Conservation (phyloP, 768 basidiomycete genomes). For the Pleurotus ostreatus region DNA sequence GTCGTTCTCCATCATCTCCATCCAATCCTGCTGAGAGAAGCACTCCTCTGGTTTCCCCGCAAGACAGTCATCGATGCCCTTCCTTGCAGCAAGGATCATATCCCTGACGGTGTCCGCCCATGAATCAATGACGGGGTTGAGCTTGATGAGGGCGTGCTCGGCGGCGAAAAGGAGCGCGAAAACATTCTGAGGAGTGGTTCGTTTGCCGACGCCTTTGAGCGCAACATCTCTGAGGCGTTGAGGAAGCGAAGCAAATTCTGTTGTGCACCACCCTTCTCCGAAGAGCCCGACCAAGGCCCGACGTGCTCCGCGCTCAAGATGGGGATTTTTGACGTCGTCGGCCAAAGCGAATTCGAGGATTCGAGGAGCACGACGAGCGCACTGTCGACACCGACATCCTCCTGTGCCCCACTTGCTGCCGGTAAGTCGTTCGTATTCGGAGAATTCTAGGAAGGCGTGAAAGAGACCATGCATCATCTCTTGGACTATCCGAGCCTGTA, state of each 20-base stretch:
- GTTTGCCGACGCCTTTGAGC: slow-evolving; percentile 68
- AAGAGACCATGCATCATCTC: slow-evolving; percentile 92
- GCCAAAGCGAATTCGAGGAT: slow-evolving; percentile 77
- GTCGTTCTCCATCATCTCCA: slow-evolving; percentile 68
- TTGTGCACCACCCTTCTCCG: slow-evolving; percentile 84
- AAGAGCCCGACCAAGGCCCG: slow-evolving; percentile 79
- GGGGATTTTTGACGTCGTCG: slow-evolving; percentile 72
- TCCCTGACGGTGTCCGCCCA: slow-evolving; percentile 70
- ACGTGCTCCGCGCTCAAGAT: slow-evolving; percentile 68
- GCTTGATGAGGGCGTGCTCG: slow-evolving; percentile 52
- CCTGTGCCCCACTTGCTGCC: slow-evolving; percentile 78
- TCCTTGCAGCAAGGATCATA: slow-evolving; percentile 63
- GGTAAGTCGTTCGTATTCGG: slow-evolving; percentile 74
- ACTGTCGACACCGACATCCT: slow-evolving; percentile 82
- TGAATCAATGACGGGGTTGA: slow-evolving; percentile 55
- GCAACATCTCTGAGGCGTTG: slow-evolving; percentile 62
- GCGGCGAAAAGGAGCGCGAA: slow-evolving; percentile 68
- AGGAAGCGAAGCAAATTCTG: slow-evolving; percentile 73
- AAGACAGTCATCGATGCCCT: slow-evolving; percentile 58
- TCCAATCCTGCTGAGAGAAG: slow-evolving; percentile 68
- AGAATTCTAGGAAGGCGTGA: slow-evolving; percentile 76
- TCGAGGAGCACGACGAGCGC: slow-evolving; percentile 73
- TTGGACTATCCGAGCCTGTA: slow-evolving; percentile 76
- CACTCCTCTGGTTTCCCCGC: slow-evolving; percentile 57
- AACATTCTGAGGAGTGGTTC: slow-evolving; percentile 62